These are phyloP conservation scores for Mycena indigotica DNA, from an alignment of 768 basidiomycete genomes.

Conservation along the genomic window DNA sequence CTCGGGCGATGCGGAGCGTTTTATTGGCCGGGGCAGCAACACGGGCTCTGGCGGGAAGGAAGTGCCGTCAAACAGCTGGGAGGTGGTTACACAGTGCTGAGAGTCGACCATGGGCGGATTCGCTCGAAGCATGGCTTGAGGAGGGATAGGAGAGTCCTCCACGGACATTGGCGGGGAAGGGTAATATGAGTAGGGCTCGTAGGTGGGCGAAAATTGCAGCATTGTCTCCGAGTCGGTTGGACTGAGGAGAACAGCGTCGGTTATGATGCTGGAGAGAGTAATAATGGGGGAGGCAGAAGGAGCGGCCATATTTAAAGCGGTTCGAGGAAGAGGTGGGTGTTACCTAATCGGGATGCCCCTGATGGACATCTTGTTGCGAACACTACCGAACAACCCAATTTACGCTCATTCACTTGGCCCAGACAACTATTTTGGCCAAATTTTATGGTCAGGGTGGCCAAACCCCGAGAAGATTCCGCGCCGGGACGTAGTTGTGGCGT, in stretches of 20 bases:
- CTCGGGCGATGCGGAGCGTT: slow-evolving; percentile 51
- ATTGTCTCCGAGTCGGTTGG: slow-evolving; percentile 34
- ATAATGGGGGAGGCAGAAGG: slow-evolving; percentile 50
- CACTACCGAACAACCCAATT: not conserved
- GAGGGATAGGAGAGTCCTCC: slow-evolving; percentile 49
- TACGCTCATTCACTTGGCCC: not conserved
- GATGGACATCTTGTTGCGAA: not conserved
- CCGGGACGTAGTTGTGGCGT: slow-evolving; percentile 1
- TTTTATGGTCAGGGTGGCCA: not conserved
- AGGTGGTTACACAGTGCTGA: slow-evolving; percentile 65
- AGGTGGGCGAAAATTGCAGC: slow-evolving; percentile 41
- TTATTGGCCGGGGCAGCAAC: slow-evolving; percentile 30
- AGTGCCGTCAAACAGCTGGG: slow-evolving; percentile 71
- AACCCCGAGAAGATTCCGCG: not conserved
- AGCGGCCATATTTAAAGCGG: slow-evolving; percentile 28
- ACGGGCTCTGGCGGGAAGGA: slow-evolving; percentile 35
- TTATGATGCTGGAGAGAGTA: slow-evolving; percentile 43
- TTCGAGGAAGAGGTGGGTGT: not conserved
- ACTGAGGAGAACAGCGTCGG: slow-evolving; percentile 61
- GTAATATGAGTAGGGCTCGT: slow-evolving; percentile 51
- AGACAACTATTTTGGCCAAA: not conserved
- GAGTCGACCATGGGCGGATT: slow-evolving; percentile 53
- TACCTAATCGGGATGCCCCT: not conserved
- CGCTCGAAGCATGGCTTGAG: slow-evolving; percentile 44
- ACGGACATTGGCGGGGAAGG: slow-evolving; percentile 53